Base-by-base conservation (phyloP, 192 early-diverging fungal species). In the Coemansia sp. region DNA sequence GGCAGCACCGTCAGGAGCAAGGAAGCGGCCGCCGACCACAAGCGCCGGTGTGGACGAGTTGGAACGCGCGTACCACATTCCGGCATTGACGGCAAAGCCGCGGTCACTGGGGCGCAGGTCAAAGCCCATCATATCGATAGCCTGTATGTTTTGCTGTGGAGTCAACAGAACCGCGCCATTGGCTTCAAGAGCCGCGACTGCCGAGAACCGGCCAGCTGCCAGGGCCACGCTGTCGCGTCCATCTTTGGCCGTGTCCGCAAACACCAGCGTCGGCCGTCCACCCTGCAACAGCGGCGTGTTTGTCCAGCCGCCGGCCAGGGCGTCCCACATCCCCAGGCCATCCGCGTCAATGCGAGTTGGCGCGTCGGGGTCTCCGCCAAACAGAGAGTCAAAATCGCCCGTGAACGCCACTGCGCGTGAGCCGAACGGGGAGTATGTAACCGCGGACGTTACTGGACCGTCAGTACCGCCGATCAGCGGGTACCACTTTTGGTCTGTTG, bases 21-120 rank as follows among this genome's bases (percentile, higher is more conserved):
- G 38, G 45, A 85, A 85, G 44, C 48, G 59, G 11, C 83, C 83
- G 25, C 76, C 83, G 5, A 81, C 63, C 42, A 80, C 57, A 1
- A 73, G 56, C 41, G 55, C 21, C 13, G 71, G 47, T 12, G 62
- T 53, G 14, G 67, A 21, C 34, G 38, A 62, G 20, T 68, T 78
- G 38, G 42, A 47, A 38, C 75, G 72, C 25, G 80, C 57, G 50
- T 75, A 85, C 47, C 77, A 76, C 22, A 76, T 26, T 3, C 77
- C 83, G 2, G 76, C 51, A 33, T 77, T 76, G n/a, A 82, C 56
- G 3, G 47, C 43, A 19, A 75, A 53, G 26, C 46, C 50, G 26
- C 31, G 22, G 12, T 37, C 19, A 20, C 44, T 51, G 13, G 64
- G 60, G 52, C 36, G 58, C 40, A 74, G 34, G 21, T 49, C 49